Conservation (phyloP, 2,329 filamentous ascomycete genomes). For the Talaromyces sp. region DNA sequence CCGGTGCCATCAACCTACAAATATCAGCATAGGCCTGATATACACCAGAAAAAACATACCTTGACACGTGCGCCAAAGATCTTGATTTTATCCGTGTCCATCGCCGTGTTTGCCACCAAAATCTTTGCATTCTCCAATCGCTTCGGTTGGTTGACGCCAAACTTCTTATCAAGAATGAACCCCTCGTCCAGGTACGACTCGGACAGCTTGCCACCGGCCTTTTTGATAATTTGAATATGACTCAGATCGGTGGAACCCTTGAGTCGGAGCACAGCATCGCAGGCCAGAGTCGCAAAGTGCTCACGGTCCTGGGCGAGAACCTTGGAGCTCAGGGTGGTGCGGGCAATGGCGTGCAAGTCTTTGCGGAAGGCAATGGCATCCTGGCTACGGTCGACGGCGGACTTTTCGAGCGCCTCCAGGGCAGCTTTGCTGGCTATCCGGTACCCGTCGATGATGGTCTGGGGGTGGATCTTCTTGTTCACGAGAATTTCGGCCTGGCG, state of each 20-base stretch:
- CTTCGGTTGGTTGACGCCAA: slow-evolving; percentile 98
- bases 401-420: slow-evolving; percentile 74
- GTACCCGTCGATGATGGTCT: slow-evolving; percentile 99
- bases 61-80: slow-evolving; percentile 97
- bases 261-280: slow-evolving; percentile 84
- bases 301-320: slow-evolving; percentile 89
- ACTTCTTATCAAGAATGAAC: slow-evolving; percentile 98
- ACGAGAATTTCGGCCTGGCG: slow-evolving; percentile 96
- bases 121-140: slow-evolving; percentile 97
- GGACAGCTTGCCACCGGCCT: slow-evolving; percentile 92
- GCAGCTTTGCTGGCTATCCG: slow-evolving; percentile 92
- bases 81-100: slow-evolving; percentile 99
- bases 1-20: slow-evolving; percentile 74
- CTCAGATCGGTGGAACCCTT: slow-evolving; percentile 88
- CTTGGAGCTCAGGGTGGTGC: slow-evolving; percentile 95
- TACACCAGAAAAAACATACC: slow-evolving; percentile 17
- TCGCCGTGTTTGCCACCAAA: slow-evolving; percentile 92
- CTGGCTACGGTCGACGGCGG: slow-evolving; percentile 84
- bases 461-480: slow-evolving; percentile 96
- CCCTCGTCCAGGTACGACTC: slow-evolving; percentile 97
- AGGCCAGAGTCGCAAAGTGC: slow-evolving; percentile 84
- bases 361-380: slow-evolving; percentile 78
- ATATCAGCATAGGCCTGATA: background rate
- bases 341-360: slow-evolving; percentile 83
- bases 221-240: slow-evolving; percentile 99